phyloP scores from a whole-genome alignment of 805 yeast genomes.

The Cyberlindnera subsufficiens region DNA sequence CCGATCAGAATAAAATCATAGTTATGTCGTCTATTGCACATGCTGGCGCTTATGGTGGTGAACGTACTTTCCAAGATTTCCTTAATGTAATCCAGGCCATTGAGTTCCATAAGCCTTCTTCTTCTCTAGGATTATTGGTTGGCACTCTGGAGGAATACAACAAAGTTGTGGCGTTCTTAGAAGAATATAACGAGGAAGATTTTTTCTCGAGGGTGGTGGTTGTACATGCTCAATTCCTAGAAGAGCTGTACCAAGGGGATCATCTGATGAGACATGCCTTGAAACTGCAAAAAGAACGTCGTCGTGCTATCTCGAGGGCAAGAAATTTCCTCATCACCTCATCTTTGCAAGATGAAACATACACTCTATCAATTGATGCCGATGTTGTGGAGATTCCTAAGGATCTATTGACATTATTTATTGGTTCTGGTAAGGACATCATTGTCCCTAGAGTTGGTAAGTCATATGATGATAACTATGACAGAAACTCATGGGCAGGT shows the following conservation, averaged over 20 bases:
- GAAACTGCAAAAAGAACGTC: conserved; percentile 20
- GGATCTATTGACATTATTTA: conserved; percentile 21
- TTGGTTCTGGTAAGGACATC: conserved; percentile 24
- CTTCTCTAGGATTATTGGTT: conserved; percentile 19
- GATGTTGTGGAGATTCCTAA: conserved; percentile 24
- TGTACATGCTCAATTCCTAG: conserved; percentile 19
- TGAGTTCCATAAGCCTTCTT: conserved; percentile 18
- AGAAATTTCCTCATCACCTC: conserved; percentile 24
- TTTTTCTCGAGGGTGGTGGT: conserved; percentile 12
- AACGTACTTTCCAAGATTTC: conserved; percentile 28
- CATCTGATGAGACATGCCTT: conserved; percentile 15
- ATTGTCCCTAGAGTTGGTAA: conserved; percentile 24
- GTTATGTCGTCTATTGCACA: conserved; percentile 21
- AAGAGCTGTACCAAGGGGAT: conserved; percentile 8
- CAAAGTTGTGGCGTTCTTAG: conserved; percentile 5
- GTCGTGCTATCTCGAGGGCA: conserved; percentile 24
- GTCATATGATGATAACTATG: conserved; percentile 25
- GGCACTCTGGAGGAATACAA: conserved; percentile 12
- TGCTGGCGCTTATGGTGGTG: conserved; percentile 31
- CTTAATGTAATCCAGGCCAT: conserved; percentile 26
- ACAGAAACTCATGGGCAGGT: conserved; percentile 31
- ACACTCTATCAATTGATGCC: conserved; percentile 27
- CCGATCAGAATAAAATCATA: conserved; percentile 8
- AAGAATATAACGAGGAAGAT: conserved; percentile 2
- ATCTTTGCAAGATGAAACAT: conserved; percentile 22